Base-by-base conservation (phyloP, 2,329 filamentous ascomycete species). In the Pyricularia sp. region DNA sequence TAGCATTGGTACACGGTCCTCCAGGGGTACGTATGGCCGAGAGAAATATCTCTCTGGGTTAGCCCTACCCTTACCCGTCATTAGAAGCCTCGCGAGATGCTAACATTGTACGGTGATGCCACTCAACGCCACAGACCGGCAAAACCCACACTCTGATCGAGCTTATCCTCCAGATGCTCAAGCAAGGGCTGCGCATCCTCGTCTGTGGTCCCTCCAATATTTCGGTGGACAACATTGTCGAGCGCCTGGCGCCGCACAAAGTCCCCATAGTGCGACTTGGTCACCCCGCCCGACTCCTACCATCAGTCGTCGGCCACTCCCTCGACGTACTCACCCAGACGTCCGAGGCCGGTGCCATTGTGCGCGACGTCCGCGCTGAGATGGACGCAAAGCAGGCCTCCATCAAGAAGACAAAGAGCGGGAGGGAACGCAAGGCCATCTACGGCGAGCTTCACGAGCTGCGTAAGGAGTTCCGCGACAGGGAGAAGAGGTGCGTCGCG, bases 121-220 rank as follows among this genome's bases (percentile, higher is more conserved):
- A 55, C 5, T 5, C 20, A 55, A 55, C 20, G n/a, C 4, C 58
- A 4, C 69, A 89, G 83, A 99, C 95, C 0, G 95, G 95, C 66
- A 99, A 99, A 79, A 99, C 95, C 0, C 94, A 98, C 77, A 98
- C 95, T 0, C 81, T 99, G 58, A 94, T 99, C 70, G 95, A 99
- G 78, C 84, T 99, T 14, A 97, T 99, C 70, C 83, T 96, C n/a
- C 95, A 99, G 76, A 82, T 98, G 73, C 83, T 96, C 68, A 90
- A 89, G 75, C 86, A 87, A 28, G 86, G 88, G 42, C 85, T 90
- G 68, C 88, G 93, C 1, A 83, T 98, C 12, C 84, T 98, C 1
- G 94, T 98, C n/a, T 98, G 95, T 75, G 95, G 94, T 0, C 95
- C 95, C 0, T 97, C 93, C 33, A 99, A 99, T 77, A 94, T 99